Evolutionary conservation across 1,284 basidiomycete species (phyloP), one percentile per base, ranked within the genome.

Genomic region (Puccinia brachypodii): DNA sequence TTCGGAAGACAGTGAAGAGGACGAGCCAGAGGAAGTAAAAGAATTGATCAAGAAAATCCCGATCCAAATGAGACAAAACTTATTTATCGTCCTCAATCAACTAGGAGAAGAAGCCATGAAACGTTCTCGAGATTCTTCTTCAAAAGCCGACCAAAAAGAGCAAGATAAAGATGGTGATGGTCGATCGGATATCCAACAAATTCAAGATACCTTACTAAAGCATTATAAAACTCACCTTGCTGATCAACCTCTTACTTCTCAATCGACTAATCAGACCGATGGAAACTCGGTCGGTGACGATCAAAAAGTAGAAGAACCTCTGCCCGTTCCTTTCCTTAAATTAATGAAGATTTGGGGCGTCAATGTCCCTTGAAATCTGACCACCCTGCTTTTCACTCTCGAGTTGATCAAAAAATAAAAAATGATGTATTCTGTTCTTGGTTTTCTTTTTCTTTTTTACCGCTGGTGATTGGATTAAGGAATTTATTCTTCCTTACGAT

Each of bases 11-110:
- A n/a, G 13, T 16, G 42, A 71, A 53, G 19, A 47, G 19, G 69
- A 75, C 8, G 56, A 40, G 38, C 44, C 56, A 36, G 53, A 75
- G 22, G 40, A 58, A 75, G 36, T 33, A 7, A 36, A 75, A 25
- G 14, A 62, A n/a, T 19, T 58, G n/a, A 53, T 50, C 42, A 72
- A 72, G 22, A 25, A 72, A 9, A 50, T 72, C 22, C 73, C 73
- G 22, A 40, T 38, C 22, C 53, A 75, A 75, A 75, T 75, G 47
- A 75, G 31, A 33, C 50, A 62, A 14, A 75, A 75, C 53, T 22
- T 62, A 47, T n/a, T 58, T 33, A 14, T 75, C 25, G 56, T 47
- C n/a, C 60, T 75, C n/a, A 40, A 1, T 33, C 9, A 14, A 62
- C 53, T 75, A 19, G 73, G 73, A 40, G 36, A 75, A 19, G 33